Conservation (phyloP, 768 basidiomycete genomes). For the Auriculariales sp. region DNA sequence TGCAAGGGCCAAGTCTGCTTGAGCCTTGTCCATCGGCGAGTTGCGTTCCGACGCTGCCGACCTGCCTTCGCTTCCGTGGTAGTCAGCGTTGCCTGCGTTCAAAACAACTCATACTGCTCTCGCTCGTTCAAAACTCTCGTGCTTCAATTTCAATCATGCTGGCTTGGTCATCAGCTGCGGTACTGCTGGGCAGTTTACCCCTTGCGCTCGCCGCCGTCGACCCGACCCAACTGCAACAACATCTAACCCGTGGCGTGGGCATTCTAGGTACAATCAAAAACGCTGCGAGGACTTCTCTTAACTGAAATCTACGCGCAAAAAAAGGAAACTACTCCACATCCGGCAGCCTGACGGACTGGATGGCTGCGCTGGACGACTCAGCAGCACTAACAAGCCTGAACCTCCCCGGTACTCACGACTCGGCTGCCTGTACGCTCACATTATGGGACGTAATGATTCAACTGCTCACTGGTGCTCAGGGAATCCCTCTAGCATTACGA, state of each 20-base stretch:
- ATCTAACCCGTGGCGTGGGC: background rate
- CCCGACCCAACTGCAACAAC: background rate
- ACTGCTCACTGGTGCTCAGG: background rate
- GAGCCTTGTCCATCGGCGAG: too few relatives aligned
- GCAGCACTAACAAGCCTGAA: background rate
- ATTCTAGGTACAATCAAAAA: background rate
- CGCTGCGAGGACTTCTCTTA: background rate
- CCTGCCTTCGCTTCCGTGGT: too few relatives aligned
- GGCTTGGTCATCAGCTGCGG: too few relatives aligned
- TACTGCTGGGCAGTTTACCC: too few relatives aligned
- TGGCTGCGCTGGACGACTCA: background rate
- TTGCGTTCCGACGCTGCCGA: too few relatives aligned
- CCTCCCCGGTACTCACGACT: background rate
- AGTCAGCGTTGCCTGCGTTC: too few relatives aligned
- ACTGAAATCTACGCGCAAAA: background rate
- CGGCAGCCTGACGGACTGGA: background rate
- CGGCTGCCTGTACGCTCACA: background rate
- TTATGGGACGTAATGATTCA: too few relatives aligned
- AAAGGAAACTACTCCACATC: background rate
- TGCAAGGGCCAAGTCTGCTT: too few relatives aligned
- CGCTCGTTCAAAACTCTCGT: too few relatives aligned
- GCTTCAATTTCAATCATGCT: too few relatives aligned
- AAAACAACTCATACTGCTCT: too few relatives aligned
- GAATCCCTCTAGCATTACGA: background rate
- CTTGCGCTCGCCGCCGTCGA: background rate